A percentile compares a stretch with the other conserved stretches of the same genome.
Conservation (phyloP, 257 asterid genomes). For the Solanum peruvianum region DNA sequence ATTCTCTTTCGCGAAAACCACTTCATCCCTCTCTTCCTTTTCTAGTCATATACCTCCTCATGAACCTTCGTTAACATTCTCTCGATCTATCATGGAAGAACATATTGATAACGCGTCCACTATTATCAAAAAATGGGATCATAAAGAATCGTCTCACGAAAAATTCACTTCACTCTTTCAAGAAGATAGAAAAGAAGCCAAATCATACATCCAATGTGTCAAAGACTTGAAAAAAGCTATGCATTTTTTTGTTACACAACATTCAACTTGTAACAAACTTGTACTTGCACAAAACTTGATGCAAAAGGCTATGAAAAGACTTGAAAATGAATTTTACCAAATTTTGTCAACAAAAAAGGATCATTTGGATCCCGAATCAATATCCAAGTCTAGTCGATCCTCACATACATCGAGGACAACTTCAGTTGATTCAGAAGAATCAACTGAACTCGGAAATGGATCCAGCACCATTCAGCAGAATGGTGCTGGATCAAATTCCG, state of each 20-base stretch:
- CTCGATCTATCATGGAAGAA: slow-evolving; percentile 38
- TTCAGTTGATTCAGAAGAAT: slow-evolving; percentile 25
- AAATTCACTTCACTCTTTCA: slow-evolving; percentile 33
- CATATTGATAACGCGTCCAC: slow-evolving; percentile 23
- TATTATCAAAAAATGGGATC: slow-evolving; percentile 43
- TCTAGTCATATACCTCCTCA: slow-evolving; percentile 16
- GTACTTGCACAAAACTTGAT: slow-evolving; percentile 43
- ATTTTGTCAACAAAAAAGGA: slow-evolving; percentile 32
- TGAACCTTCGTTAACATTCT: slow-evolving; percentile 8
- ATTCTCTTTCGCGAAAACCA: slow-evolving; percentile 15
- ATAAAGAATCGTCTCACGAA: slow-evolving; percentile 14
- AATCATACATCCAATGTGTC: slow-evolving; percentile 31
- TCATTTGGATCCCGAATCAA: slow-evolving; percentile 41
- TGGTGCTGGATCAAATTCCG: slow-evolving; percentile 8
- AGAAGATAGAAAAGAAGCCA: slow-evolving; percentile 37
- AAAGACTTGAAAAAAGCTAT: slow-evolving; percentile 37
- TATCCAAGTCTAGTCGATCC: slow-evolving; percentile 22
- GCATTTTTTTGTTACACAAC: slow-evolving; percentile 33
- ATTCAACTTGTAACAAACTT: slow-evolving; percentile 26
- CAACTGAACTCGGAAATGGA: slow-evolving; percentile 6
- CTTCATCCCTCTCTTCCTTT: slow-evolving; percentile 8
- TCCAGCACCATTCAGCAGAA: neutral
- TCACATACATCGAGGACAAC: slow-evolving; percentile 19
- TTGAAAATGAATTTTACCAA: slow-evolving; percentile 49
- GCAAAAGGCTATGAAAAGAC: slow-evolving; percentile 49